A percentile compares a stretch with the other conserved stretches of the same genome.
Evolutionary conservation across 2,329 filamentous ascomycete species (phyloP).

Genomic region (Penicillium hordei): DNA sequence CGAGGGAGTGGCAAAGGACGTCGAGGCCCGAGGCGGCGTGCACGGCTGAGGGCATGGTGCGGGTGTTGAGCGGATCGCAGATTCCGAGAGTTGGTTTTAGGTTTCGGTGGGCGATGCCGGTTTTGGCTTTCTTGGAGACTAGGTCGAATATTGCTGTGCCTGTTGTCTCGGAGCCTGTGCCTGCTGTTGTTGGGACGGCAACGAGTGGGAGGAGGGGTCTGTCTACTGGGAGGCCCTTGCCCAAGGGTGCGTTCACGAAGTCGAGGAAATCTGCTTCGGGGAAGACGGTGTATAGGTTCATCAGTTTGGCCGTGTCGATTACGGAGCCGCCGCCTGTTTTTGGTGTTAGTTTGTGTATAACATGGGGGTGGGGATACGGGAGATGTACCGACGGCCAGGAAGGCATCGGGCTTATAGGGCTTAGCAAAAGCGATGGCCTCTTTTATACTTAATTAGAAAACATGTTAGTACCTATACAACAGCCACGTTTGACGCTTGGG

Average conservation of each 20-base stretch:
- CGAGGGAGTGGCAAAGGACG: constrained; percentile 90
- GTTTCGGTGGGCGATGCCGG: constrained; percentile 90
- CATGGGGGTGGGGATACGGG: too few relatives aligned
- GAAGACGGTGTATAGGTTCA: constrained; percentile 93
- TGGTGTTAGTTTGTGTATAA: constrained; percentile 8
- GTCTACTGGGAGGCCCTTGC: constrained; percentile 75
- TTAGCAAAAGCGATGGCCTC: constrained; percentile 87
- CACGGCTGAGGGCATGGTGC: constrained; percentile 92
- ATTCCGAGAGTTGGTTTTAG: constrained; percentile 94
- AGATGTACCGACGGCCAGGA: constrained; percentile 74
- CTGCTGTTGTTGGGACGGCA: constrained; percentile 81
- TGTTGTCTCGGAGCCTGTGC: constrained; percentile 89
- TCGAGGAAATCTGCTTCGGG: constrained; percentile 93
- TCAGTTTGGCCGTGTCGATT: constrained; percentile 96
- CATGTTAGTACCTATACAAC: constrained; percentile 45
- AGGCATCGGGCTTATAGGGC: constrained; percentile 78
- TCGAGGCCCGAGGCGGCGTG: constrained; percentile 90
- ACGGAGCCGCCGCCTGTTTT: constrained; percentile 72
- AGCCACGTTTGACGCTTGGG: neutral
- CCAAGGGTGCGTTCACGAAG: constrained; percentile 94
- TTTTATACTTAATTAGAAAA: constrained; percentile 53
- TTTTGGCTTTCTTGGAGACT: constrained; percentile 85
- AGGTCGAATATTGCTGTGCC: constrained; percentile 98
- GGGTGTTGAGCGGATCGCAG: constrained; percentile 81
- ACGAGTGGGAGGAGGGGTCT: constrained; percentile 72